Evolutionary conservation across 2,329 filamentous ascomycete genomes (phyloP).

Genomic region (Talaromyces sp.): DNA sequence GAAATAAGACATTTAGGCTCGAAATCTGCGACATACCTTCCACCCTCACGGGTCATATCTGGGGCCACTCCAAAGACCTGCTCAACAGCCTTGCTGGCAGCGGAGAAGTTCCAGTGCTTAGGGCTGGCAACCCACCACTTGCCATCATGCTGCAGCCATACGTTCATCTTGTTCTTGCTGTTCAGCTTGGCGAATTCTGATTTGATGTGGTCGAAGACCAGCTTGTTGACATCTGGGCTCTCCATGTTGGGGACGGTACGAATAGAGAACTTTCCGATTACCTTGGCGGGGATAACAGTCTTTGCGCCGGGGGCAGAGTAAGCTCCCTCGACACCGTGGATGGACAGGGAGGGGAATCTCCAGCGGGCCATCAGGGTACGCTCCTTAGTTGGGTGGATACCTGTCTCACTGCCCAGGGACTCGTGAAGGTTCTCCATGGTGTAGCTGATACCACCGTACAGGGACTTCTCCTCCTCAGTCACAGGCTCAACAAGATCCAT

Average conservation of each 20-base stretch:
- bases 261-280: conserved; percentile 97
- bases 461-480: conserved; percentile 78
- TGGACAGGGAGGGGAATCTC: conserved; percentile 89
- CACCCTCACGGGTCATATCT: conserved; percentile 94
- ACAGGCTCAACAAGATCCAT: conserved; percentile 90
- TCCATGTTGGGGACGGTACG: conserved; percentile 98
- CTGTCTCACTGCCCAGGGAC: conserved; percentile 84
- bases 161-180: conserved; percentile 88
- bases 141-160: conserved; percentile 81
- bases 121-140: conserved; percentile 99
- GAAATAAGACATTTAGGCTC: too few relatives aligned
- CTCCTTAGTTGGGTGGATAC: conserved; percentile 87
- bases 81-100: conserved; percentile 93
- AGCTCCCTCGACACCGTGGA: conserved; percentile 93
- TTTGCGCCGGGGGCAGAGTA: conserved; percentile 93
- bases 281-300: conserved; percentile 98
- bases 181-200: conserved; percentile 82
- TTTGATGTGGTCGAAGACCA: conserved; percentile 81
- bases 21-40: conserved; percentile 69
- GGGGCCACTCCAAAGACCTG: conserved; percentile 91
- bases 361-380: conserved; percentile 92
- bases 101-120: conserved; percentile 98
- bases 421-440: conserved; percentile 95
- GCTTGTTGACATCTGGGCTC: conserved; percentile 80
- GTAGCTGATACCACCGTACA: conserved; percentile 92